Evolutionary conservation across 768 basidiomycete genomes (phyloP), one percentile per base, ranked within the genome.

Genomic region (Collybiopsis confluens): DNA sequence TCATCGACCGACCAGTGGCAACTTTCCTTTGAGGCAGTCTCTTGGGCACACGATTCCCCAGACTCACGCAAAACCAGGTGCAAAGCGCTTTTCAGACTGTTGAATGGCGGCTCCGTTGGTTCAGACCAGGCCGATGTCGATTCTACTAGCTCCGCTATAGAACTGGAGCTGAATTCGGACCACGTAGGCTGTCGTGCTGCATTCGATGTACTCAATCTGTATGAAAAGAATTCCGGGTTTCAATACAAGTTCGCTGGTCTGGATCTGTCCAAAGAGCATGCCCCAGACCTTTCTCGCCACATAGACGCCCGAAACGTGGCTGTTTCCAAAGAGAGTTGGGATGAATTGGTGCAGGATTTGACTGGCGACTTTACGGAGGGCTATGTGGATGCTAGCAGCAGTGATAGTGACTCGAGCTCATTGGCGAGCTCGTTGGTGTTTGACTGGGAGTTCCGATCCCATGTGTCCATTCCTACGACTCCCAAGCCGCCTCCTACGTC

Each of bases 401-500:
- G 52, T 36, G 30, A 30, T 23, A 37, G 36, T 54, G 43, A 35
- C 45, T 36, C 40, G 41, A 38, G 40, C 33, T 42, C 51, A 23
- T 48, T 48, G 11, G 13, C 47, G 13, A 48, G 47, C 15, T 48
- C 47, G 24, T 37, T 48, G 21, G 33, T 45, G 21, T 20, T 45
- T 33, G 43, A 42, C 41, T 53, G 41, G 43, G 43, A 45, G 6
- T 28, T n/a, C 18, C 38, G 40, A 13, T 21, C 28, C 8, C 26
- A 33, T 33, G 51, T 70, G 74, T 5, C 45, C 11, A 70, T 70
- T 56, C 80, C 80, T n/a, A 70, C 73, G n/a, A 81, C 80, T 8
- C 80, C 81, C 11, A 75, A 74, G 46, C 69, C 70, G 30, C 73
- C 66, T 54, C 54, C 26, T 28, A 16, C n/a, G 38, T 27, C 51